Evolutionary conservation across 2,329 filamentous ascomycete species (phyloP), one percentile per base, ranked within the genome.

Genomic region (Metarhizium sp.): DNA sequence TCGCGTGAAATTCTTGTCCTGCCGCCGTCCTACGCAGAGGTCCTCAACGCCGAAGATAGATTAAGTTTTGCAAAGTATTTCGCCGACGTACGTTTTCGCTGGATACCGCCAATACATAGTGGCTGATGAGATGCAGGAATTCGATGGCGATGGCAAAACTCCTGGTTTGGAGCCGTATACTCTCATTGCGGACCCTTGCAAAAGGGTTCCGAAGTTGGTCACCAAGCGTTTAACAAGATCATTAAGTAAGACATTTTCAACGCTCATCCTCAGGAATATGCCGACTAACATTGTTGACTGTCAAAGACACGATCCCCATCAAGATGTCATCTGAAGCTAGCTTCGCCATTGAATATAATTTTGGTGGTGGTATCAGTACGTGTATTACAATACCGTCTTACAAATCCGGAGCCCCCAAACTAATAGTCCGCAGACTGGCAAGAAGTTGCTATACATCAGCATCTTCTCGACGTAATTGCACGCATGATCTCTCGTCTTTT

Each of bases 31-130:
- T 58, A 58, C 38, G 56, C 54, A 45, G 36, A 58, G 25, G n/a
- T 51, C 11, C 56, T 58, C 36, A 20, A 11, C 30, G 43, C 43
- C 13, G 56, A 58, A 30, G 47, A 53, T 25, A 47, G 54, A 32
- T 16, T 58, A 49, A 58, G 56, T 34, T 58, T 58, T 45, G 53
- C 56, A 40, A 55, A 38, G 25, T 58, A 58, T 48, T 58, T 58
- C 36, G 54, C 56, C 11, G 56, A 58, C 43, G 53, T 58, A 25
- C 6, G 56, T 56, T 18, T 10, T 34, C 10, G 2, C 34, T 32
- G 18, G 20, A 29, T 29, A 34, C 32, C 14, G 18, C 14, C 11
- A 29, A 29, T 30, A 30, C 11, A 48, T 0, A 48, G 16, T 2
- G 45, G 20, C 45, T 48, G 11, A 48, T 5, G 4, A 8, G 5